These are phyloP conservation scores for Gaertneriomyces semiglobifer DNA, from an alignment of 192 early-diverging fungal species.

Conservation along the genomic window DNA sequence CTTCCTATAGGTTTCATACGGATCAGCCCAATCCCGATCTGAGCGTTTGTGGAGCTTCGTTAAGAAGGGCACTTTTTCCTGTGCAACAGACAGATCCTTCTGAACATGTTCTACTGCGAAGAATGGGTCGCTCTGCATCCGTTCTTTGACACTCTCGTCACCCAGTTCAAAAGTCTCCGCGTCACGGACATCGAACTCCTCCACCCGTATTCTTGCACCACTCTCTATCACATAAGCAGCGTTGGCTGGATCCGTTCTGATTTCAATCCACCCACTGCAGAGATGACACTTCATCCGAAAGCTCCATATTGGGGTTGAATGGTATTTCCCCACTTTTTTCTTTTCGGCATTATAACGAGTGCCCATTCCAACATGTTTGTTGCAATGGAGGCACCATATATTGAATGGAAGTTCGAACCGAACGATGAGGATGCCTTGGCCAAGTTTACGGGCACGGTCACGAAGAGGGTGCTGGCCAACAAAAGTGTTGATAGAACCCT, in stretches of 20 bases:
- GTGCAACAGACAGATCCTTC: slow-evolving; percentile 48
- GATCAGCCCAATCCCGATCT: slow-evolving; percentile 75
- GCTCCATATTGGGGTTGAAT: slow-evolving; percentile 76
- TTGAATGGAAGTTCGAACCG: slow-evolving; percentile 88
- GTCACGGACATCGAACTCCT: slow-evolving; percentile 67
- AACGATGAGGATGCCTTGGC: slow-evolving; percentile 84
- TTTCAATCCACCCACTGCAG: slow-evolving; percentile 81
- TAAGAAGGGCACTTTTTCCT: slow-evolving; percentile 48
- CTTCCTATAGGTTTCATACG: slow-evolving; percentile 68
- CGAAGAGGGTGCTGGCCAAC: slow-evolving; percentile 87
- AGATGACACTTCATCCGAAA: slow-evolving; percentile 95
- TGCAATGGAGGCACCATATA: slow-evolving; percentile 86
- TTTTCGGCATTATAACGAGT: slow-evolving; percentile 95
- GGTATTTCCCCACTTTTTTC: slow-evolving; percentile 85
- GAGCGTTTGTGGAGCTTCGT: slow-evolving; percentile 59
- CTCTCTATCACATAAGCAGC: slow-evolving; percentile 56
- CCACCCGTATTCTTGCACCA: slow-evolving; percentile 76
- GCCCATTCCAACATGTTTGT: slow-evolving; percentile 82
- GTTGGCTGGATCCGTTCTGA: slow-evolving; percentile 93
- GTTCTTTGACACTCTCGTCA: neutral
- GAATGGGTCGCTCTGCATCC: slow-evolving; percentile 39
- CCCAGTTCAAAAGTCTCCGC: slow-evolving; percentile 43
- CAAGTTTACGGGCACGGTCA: slow-evolving; percentile 80
- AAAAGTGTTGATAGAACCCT: slow-evolving; percentile 82
- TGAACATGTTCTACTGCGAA: slow-evolving; percentile 61